Evolutionary conservation across 441 rosid genomes (phyloP).

Genomic region (Corymbia calophylla): DNA sequence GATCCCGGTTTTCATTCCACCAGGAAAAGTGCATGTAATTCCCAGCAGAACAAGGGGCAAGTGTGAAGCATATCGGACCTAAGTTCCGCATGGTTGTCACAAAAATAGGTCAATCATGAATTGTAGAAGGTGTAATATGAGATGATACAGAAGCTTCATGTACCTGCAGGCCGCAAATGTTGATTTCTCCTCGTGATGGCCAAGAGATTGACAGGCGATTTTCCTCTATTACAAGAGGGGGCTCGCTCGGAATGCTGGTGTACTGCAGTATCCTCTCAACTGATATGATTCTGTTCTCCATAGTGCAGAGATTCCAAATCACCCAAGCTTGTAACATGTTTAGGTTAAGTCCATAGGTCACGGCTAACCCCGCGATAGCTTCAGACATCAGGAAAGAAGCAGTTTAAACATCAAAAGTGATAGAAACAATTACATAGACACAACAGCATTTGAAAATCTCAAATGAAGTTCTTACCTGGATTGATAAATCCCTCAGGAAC

Average conservation of each 20-base stretch:
- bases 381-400: background rate
- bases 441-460: background rate
- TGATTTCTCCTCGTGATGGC: constrained; percentile 69
- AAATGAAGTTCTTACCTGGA: constrained; percentile 46
- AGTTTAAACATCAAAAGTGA: background rate
- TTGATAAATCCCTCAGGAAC: constrained; percentile 59
- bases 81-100: background rate
- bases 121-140: background rate
- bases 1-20: background rate
- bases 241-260: constrained; percentile 59
- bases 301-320: constrained; percentile 52
- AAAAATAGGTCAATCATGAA: background rate
- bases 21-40: background rate
- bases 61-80: background rate
- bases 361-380: constrained; percentile 89
- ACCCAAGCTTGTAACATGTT: constrained; percentile 65
- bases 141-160: background rate
- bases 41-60: background rate
- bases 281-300: constrained; percentile 82
- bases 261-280: constrained; percentile 92
- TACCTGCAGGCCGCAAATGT: constrained; percentile 61
- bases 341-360: constrained; percentile 77
- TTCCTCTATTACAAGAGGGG: constrained; percentile 64
- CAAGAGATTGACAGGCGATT: constrained; percentile 46
- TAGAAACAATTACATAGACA: background rate